Evolutionary conservation across 2,329 filamentous ascomycete genomes (phyloP), one percentile per base, ranked within the genome.

Genomic region (Teratosphaeria gauchensis): DNA sequence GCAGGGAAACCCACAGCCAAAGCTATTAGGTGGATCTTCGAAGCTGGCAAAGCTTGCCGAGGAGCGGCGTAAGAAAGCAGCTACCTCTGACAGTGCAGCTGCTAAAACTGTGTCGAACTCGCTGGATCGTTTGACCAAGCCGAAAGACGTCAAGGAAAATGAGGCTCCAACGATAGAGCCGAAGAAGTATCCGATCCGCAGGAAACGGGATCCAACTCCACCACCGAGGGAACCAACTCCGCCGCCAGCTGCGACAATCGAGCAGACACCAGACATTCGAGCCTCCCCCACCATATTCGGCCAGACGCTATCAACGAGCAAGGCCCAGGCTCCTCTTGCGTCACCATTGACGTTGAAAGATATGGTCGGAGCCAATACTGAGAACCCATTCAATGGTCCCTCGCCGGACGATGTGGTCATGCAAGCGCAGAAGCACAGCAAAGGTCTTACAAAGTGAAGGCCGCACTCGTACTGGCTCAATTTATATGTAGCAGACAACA

Each of bases 1-100:
- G 48, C 83, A 80, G 73, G 59, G 81, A 38, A 76, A 76, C 62
- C 84, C 82, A 56, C 77, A 76, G 54, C 82, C 85, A 19, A 87
- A 90, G 1, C 78, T 99, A 0, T 74, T 96, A 2, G 95, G 94
- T 32, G 95, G 94, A 35, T 82, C 84, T 8, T 95, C 92, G 4
- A 99, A 99, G 69, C 78, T 99, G 53, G 92, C 95, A 66, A 90
- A 90, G 54, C 78, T 99, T 51, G 92, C 92, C 56, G 90, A 90
- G 35, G 88, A 89, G 57, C 82, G 91, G 31, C 92, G 91, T 71
- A 92, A 89, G 74, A 95, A 91, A 73, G 85, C 85, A 14, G 85
- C 85, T 16, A n/a, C 32, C 16, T 12, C 54, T 14, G 32, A 19
- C 28, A 55, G 16, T 32, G 21, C 54, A 12, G 8, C n/a, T 16